These are phyloP conservation scores for Emergomyces pasteurianus DNA, from an alignment of 2,329 filamentous ascomycete species.

Conservation along the genomic window DNA sequence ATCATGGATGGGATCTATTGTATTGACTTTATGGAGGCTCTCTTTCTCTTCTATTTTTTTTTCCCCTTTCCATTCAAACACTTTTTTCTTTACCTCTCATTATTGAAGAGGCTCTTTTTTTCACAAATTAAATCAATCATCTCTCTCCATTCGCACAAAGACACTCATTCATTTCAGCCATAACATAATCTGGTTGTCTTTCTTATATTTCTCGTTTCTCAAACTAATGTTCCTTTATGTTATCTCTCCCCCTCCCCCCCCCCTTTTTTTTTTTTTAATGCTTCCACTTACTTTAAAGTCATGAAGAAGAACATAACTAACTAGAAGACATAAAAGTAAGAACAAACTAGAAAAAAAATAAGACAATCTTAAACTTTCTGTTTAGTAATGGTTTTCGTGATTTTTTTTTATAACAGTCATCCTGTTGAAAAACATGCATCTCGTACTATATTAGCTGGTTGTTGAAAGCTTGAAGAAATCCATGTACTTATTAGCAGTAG, in stretches of 20 bases:
- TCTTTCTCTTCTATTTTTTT: not conserved
- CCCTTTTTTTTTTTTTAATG: no score
- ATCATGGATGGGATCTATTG: conserved; percentile 10
- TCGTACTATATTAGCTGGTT: no score
- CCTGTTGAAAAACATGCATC: no score
- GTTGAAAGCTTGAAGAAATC: no score
- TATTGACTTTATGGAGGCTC: conserved; percentile 7
- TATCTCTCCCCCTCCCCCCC: no score
- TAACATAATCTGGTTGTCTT: not conserved
- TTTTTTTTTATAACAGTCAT: no score
- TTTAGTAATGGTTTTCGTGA: no score
- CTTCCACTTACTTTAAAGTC: no score
- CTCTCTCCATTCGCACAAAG: not conserved
- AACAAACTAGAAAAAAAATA: not conserved
- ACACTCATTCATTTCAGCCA: no score
- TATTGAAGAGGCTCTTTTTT: not conserved
- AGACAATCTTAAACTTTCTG: no score
- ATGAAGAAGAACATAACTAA: no score
- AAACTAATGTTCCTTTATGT: not conserved
- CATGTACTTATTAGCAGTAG: no score
- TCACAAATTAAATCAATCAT: not conserved
- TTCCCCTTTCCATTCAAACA: conserved; percentile 4
- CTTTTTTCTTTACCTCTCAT: conserved; percentile 3
- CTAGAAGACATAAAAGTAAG: not conserved
- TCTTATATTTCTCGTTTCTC: not conserved